Evolutionary conservation across 2,329 filamentous ascomycete genomes (phyloP).

Genomic region (Verticillium tricorpus): DNA sequence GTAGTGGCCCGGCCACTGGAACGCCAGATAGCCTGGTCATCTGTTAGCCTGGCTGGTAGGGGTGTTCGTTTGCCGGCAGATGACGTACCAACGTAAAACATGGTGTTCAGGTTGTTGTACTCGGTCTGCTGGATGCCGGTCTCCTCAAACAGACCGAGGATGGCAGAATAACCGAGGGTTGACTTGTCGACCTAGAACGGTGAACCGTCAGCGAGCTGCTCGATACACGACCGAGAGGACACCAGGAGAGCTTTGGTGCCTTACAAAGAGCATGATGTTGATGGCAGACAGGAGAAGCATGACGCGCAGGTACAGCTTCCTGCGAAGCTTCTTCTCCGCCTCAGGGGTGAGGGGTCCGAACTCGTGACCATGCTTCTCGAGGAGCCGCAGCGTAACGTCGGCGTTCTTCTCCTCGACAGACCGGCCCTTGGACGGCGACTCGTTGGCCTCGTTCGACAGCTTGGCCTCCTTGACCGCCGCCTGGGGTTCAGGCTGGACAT

Average conservation of each 20-base stretch:
- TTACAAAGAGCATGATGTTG: conserved; percentile 31
- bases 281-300: conserved; percentile 26
- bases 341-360: conserved; percentile 25
- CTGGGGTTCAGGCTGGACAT: not conserved
- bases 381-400: conserved; percentile 28
- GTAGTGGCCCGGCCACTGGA: conserved; percentile 32
- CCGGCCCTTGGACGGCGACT: conserved; percentile 3
- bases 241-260: conserved; percentile 7
- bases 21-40: conserved; percentile 26
- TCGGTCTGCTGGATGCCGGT: conserved; percentile 29
- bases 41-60: conserved; percentile 18
- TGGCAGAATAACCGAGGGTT: conserved; percentile 32
- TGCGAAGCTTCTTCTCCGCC: conserved; percentile 22
- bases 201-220: not conserved
- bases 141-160: conserved; percentile 36
- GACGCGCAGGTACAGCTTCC: conserved; percentile 27
- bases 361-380: conserved; percentile 27
- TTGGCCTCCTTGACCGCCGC: not conserved
- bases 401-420: conserved; percentile 21
- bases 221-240: not conserved
- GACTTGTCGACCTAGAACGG: conserved; percentile 30
- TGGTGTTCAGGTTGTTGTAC: conserved; percentile 35
- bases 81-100: conserved; percentile 34
- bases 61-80: not conserved
- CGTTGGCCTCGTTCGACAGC: not conserved